phyloP scores from a whole-genome alignment of 768 basidiomycete genomes.

The Leccinum truebloodii region DNA sequence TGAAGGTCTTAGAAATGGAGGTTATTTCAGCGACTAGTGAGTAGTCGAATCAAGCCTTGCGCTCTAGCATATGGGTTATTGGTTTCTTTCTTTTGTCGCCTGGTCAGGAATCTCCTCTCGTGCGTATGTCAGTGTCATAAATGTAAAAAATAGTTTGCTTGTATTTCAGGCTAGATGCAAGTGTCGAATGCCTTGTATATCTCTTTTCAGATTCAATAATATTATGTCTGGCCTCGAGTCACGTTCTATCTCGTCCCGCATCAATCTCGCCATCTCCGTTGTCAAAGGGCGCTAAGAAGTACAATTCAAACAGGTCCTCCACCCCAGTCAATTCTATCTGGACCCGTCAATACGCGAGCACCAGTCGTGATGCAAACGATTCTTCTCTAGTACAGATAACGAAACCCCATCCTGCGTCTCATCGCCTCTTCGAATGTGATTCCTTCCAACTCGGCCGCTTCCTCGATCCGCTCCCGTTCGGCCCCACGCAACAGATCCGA shows the following conservation, averaged over 20 bases:
- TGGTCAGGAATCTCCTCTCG: background rate
- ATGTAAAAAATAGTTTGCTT: background rate
- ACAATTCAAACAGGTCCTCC: too few relatives aligned
- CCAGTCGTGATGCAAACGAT: background rate
- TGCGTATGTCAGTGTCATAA: background rate
- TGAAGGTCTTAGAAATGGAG: slow-evolving; percentile 40
- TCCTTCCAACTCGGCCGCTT: slow-evolving; percentile 59
- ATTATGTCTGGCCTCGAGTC: background rate
- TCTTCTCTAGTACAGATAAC: slow-evolving; percentile 50
- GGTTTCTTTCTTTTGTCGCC: background rate
- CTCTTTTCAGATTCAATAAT: background rate
- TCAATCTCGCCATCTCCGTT: too few relatives aligned
- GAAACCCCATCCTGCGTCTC: slow-evolving; percentile 55
- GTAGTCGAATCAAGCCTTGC: slow-evolving; percentile 7
- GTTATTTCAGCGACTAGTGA: slow-evolving; percentile 32
- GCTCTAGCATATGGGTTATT: background rate
- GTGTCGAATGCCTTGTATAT: background rate
- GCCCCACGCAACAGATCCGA: slow-evolving; percentile 43
- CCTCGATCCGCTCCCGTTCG: slow-evolving; percentile 50
- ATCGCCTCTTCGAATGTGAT: slow-evolving; percentile 61
- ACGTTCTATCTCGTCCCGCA: background rate
- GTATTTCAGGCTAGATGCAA: background rate
- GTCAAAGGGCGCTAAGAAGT: too few relatives aligned
- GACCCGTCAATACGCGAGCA: background rate
- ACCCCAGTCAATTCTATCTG: background rate